Base-by-base conservation (phyloP, 345 rosid species). In the Xanthoceras sorbifolium region DNA sequence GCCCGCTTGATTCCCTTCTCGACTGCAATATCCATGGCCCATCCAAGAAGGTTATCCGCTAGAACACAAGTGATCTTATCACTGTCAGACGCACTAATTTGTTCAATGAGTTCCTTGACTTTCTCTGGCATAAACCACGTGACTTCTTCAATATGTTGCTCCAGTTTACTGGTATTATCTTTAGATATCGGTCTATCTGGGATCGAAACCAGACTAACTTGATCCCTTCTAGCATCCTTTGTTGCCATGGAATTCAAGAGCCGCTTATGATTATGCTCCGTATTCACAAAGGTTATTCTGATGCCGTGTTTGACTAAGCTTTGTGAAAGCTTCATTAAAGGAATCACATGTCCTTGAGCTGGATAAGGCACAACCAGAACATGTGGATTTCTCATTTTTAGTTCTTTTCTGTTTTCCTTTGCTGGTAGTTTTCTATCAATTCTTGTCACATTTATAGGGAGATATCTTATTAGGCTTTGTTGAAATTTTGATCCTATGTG, bases 331-430 rank as follows among this genome's bases (percentile, higher is more conserved):
- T 55, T 52, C 72, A 78, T 57, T 4, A 72, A 23, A 23, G 81
- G 77, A 66, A 78, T 66, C 12, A 78, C 71, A 78, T 78, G 81
- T 31, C 81, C 77, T 31, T 78, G 76, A 1, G 72, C 76, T 23
- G 81, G 81, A 64, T 64, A 72, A 18, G 81, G 76, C 14, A 78
- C 29, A 20, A 34, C 77, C 36, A 78, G 38, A 25, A 78, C 67
- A 57, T 66, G 73, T 28, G 73, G 76, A 54, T 20, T 64, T 26
- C 32, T 31, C 71, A 64, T 62, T 62, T 62, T 22, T n/a, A n/a
- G 8, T 9, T 36, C 8, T 9, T 3, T 36, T 36, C 40, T 36
- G 40, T 36, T 36, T 36, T 36, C 17, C 14, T 48, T 48, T 48
- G 54, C 54, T 10, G 20, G 14, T 48, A 3, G 54, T 10, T n/a